phyloP scores from a whole-genome alignment of 140 eudicot species.

The Bidens hawaiensis region DNA sequence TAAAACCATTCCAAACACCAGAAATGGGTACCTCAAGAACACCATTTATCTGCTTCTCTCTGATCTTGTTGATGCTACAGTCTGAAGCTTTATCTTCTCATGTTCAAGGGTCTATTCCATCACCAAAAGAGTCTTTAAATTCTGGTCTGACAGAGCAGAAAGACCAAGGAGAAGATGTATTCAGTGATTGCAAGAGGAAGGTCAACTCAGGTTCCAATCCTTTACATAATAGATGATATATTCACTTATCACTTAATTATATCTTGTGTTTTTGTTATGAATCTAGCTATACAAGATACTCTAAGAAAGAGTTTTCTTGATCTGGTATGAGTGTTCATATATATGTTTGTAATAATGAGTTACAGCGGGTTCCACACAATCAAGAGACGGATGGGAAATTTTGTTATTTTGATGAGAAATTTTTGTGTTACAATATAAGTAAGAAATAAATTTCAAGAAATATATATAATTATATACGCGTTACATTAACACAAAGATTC shows the following conservation, averaged over 20 bases:
- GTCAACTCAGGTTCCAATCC: conserved; percentile 26
- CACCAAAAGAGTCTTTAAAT: background rate
- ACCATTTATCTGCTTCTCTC: conserved; percentile 16
- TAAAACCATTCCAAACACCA: background rate
- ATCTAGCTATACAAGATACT: no score
- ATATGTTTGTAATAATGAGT: background rate
- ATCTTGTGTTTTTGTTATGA: no score
- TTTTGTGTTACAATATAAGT: no score
- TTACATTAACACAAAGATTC: no score
- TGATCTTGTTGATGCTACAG: conserved; percentile 14
- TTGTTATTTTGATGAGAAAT: no score
- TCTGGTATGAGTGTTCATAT: background rate
- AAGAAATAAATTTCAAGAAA: no score
- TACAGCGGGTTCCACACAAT: background rate
- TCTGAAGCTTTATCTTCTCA: conserved; percentile 16
- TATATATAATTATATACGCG: no score
- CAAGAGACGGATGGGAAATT: background rate
- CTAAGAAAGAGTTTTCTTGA: background rate
- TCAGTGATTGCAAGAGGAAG: conserved; percentile 23
- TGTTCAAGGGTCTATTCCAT: conserved; percentile 4
- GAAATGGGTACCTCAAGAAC: conserved; percentile 12
- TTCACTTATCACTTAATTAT: background rate
- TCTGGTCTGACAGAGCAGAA: background rate
- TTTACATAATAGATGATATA: conserved; percentile 20
- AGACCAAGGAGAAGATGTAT: background rate